Conservation (phyloP, 2,329 filamentous ascomycete species). For the Fusarium humuli region DNA sequence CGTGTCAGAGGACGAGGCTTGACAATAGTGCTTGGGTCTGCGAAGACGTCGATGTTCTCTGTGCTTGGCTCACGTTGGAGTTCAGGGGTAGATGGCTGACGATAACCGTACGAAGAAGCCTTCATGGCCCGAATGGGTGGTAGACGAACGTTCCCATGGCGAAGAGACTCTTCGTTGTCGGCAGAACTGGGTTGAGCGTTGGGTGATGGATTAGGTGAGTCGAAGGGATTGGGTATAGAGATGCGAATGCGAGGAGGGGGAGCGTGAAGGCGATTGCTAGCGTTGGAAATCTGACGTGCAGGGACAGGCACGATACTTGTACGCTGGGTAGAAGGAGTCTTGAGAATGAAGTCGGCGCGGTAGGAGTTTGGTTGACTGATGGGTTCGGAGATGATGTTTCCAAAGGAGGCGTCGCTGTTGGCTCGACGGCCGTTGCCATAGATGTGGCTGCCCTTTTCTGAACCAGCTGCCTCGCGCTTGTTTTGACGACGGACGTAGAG, state of each 20-base stretch:
- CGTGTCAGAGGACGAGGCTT: slow-evolving; percentile 46
- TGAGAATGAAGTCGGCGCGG: slow-evolving; percentile 66
- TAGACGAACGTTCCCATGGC: slow-evolving; percentile 48
- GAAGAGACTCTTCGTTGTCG: slow-evolving; percentile 43
- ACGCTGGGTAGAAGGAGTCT: slow-evolving; percentile 42
- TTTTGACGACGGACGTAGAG: slow-evolving; percentile 54
- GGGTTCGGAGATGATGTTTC: slow-evolving; percentile 68
- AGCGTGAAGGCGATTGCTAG: slow-evolving; percentile 30
- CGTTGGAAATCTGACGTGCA: slow-evolving; percentile 20
- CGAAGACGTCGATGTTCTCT: slow-evolving; percentile 66
- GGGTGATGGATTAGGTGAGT: slow-evolving; percentile 49
- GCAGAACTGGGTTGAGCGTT: slow-evolving; percentile 40
- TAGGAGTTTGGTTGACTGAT: slow-evolving; percentile 59
- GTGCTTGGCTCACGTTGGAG: slow-evolving; percentile 58
- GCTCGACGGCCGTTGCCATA: slow-evolving; percentile 29
- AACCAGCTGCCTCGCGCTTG: slow-evolving; percentile 24
- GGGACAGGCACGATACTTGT: slow-evolving; percentile 24
- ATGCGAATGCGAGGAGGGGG: slow-evolving; percentile 41
- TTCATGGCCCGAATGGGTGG: slow-evolving; percentile 57
- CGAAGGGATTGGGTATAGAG: slow-evolving; percentile 54
- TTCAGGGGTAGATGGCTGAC: slow-evolving; percentile 49
- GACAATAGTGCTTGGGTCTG: slow-evolving; percentile 59
- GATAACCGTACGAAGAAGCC: slow-evolving; percentile 42
- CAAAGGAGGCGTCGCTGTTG: slow-evolving; percentile 44
- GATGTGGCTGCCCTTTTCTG: slow-evolving; percentile 39